Conservation (phyloP, 495 filamentous ascomycete species). For the Amorphotheca resinae region DNA sequence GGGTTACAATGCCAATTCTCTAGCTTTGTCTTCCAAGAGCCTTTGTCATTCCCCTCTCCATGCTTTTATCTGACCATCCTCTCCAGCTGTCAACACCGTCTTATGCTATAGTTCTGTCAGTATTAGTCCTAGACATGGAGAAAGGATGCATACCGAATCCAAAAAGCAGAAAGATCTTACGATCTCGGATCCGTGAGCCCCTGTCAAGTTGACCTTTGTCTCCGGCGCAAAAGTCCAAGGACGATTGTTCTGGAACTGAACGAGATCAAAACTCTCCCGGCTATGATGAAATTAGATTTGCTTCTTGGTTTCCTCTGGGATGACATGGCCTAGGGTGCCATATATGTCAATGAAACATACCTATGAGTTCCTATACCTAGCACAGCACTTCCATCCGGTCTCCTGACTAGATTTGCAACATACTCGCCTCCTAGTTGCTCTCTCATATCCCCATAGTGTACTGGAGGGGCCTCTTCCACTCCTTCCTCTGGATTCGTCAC, state of each 20-base stretch:
- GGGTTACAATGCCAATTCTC: too few species aligned
- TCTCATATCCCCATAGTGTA: constrained; percentile 67
- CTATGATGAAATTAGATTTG: constrained; percentile 26
- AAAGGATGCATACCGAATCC: constrained; percentile 39
- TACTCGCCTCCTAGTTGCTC: constrained; percentile 66
- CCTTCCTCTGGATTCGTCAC: constrained; percentile 46
- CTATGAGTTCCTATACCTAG: constrained; percentile 49
- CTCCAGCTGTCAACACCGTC: constrained; percentile 63
- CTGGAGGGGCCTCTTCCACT: constrained; percentile 35
- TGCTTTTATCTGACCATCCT: constrained; percentile 64
- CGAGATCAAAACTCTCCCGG: constrained; percentile 50
- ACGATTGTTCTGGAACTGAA: constrained; percentile 45
- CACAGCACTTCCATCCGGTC: constrained; percentile 42
- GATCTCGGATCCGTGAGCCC: constrained; percentile 75
- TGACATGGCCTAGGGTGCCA: too few species aligned
- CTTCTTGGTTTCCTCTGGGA: not conserved
- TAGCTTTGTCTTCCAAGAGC: too few species aligned
- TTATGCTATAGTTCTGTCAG: constrained; percentile 35
- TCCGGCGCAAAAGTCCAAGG: constrained; percentile 51
- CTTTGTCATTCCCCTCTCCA: constrained; percentile 34
- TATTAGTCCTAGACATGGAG: not conserved
- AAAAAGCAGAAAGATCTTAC: constrained; percentile 67
- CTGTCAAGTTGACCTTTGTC: constrained; percentile 50
- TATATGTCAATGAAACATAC: too few species aligned
- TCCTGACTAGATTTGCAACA: constrained; percentile 54